Evolutionary conservation across 176 grass and related monocot species (phyloP).

Genomic region (Oryza longistaminata): DNA sequence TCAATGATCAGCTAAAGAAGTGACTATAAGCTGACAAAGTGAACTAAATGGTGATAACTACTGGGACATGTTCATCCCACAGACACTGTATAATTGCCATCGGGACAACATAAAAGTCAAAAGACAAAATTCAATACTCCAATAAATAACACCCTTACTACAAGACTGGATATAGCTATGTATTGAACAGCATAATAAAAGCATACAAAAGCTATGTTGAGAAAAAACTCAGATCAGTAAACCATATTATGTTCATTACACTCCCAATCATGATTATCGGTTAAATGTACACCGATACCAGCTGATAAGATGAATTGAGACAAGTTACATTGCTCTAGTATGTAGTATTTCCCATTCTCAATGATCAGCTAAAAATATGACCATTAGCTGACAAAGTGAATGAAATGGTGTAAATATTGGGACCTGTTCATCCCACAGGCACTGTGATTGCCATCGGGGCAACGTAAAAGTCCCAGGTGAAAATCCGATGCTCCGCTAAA

Average conservation of each 20-base stretch:
- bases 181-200: background rate
- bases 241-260: background rate
- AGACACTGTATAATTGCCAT: background rate
- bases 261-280: background rate
- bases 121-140: background rate
- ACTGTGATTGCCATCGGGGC: slow-evolving; percentile 39
- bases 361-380: slow-evolving; percentile 45
- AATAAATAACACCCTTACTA: background rate
- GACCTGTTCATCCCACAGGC: slow-evolving; percentile 30
- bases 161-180: background rate
- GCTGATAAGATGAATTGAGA: background rate
- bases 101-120: background rate
- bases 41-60: background rate
- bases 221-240: background rate
- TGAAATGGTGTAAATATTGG: slow-evolving; percentile 21
- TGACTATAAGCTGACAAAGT: background rate
- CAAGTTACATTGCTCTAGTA: background rate
- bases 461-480: slow-evolving; percentile 30
- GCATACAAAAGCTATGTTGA: background rate
- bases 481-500: background rate
- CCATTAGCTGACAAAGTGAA: slow-evolving; percentile 52
- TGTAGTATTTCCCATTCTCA: slow-evolving; percentile 40
- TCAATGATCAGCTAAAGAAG: background rate
- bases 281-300: background rate
- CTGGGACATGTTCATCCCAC: background rate